phyloP scores from a whole-genome alignment of 176 grass and related monocot genomes.

The Dendrocalamus sinicus region DNA sequence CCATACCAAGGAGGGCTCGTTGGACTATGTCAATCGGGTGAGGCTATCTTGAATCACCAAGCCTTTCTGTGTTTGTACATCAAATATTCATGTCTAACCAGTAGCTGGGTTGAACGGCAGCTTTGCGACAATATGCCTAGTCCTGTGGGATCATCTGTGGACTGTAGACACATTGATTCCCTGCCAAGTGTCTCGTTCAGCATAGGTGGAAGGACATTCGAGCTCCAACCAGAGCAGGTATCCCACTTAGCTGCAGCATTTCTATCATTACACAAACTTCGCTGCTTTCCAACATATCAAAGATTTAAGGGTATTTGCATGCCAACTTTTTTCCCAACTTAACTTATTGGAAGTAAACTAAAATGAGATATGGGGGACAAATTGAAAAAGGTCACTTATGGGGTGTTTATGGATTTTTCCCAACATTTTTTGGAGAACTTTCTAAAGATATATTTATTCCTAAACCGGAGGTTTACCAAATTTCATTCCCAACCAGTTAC shows the following conservation, averaged over 20 bases:
- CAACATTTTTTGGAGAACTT: too few relatives aligned
- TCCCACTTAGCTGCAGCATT: not conserved
- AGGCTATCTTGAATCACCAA: not conserved
- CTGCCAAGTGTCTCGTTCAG: slow-evolving; percentile 54
- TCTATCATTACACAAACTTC: not conserved
- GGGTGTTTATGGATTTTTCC: too few relatives aligned
- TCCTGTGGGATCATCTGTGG: slow-evolving; percentile 63
- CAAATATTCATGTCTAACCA: slow-evolving; percentile 8
- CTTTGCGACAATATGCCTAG: slow-evolving; percentile 62
- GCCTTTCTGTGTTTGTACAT: not conserved
- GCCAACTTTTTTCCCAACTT: too few relatives aligned
- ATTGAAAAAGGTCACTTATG: too few relatives aligned
- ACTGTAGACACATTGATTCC: slow-evolving; percentile 49
- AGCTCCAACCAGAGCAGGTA: slow-evolving; percentile 67
- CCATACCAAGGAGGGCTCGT: slow-evolving; percentile 57
- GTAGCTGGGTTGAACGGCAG: slow-evolving; percentile 39
- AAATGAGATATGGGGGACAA: too few relatives aligned
- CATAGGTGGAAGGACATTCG: slow-evolving; percentile 67
- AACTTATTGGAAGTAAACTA: too few relatives aligned
- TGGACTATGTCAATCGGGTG: slow-evolving; percentile 73
- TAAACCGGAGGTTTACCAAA: too few relatives aligned
- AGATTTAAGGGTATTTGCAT: not conserved
- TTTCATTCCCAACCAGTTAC: too few relatives aligned
- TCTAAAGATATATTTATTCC: too few relatives aligned
- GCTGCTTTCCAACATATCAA: not conserved